These are phyloP conservation scores for Brachypodium distachyon DNA, from an alignment of 202 grass and related monocot genomes.

Conservation along the genomic window DNA sequence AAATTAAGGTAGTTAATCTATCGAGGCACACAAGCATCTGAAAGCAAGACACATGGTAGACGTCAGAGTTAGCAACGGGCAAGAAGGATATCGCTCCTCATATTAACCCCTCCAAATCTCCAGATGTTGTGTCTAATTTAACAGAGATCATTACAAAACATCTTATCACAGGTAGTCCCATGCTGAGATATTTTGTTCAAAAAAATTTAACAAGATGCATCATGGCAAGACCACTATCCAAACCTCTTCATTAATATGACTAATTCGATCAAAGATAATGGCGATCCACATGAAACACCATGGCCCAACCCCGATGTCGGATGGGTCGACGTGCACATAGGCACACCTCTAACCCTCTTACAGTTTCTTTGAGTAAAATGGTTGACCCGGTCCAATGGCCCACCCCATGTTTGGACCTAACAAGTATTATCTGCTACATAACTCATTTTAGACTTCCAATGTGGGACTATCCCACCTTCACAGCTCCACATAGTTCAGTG, in stretches of 20 bases:
- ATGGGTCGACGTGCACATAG: background rate
- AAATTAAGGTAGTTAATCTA: background rate
- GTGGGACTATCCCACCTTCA: background rate
- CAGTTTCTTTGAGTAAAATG: background rate
- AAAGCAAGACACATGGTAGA: background rate
- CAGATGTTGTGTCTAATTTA: background rate
- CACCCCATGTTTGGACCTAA: background rate
- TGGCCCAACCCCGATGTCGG: background rate
- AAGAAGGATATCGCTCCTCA: background rate
- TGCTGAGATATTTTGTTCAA: background rate
- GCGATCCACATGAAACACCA: no score
- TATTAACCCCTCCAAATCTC: background rate
- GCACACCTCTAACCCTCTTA: background rate
- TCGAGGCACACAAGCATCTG: background rate
- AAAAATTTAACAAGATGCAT: background rate
- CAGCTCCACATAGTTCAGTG: background rate
- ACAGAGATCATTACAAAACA: background rate
- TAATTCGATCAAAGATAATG: background rate
- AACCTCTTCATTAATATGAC: background rate
- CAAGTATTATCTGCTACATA: background rate
- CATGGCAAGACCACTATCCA: background rate
- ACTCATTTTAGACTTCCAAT: background rate
- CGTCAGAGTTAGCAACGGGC: background rate
- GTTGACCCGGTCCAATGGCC: background rate
- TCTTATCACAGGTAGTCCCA: background rate